Conservation (phyloP, 2,329 filamentous ascomycete genomes). For the Mycosphaerella sp. region DNA sequence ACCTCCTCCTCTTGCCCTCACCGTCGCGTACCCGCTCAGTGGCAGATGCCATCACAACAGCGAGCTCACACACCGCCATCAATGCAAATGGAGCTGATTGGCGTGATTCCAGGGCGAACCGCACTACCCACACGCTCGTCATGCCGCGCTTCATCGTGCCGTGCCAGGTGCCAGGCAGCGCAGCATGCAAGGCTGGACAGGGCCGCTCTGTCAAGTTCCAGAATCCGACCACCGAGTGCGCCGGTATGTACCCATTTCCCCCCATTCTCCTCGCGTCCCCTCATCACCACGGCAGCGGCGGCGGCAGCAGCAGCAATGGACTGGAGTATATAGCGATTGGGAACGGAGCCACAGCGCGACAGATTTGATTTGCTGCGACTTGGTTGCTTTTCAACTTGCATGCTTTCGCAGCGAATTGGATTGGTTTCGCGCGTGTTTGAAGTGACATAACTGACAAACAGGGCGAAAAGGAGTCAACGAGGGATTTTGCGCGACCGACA, state of each 20-base stretch:
- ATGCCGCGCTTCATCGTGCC: constrained; percentile 2
- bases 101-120: not conserved
- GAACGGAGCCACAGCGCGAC: not conserved
- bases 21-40: not conserved
- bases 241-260: not conserved
- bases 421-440: not conserved
- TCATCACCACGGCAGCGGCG: not conserved
- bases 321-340: not conserved
- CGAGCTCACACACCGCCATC: not conserved
- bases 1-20: not conserved
- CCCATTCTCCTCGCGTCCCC: not conserved
- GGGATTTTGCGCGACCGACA: not conserved
- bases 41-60: not conserved
- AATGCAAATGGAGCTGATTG: constrained; percentile 3
- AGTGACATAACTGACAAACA: not conserved
- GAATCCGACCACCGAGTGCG: constrained; percentile 8
- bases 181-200: constrained; percentile 2
- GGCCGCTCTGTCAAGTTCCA: constrained; percentile 3
- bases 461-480: not conserved
- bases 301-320: not conserved
- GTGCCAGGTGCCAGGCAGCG: not conserved
- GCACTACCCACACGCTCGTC: not conserved
- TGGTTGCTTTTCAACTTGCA: not conserved
- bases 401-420: not conserved
- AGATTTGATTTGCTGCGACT: not conserved